phyloP scores from a whole-genome alignment of 1,284 basidiomycete genomes.

The Anthracocystis panici-leucophaei region DNA sequence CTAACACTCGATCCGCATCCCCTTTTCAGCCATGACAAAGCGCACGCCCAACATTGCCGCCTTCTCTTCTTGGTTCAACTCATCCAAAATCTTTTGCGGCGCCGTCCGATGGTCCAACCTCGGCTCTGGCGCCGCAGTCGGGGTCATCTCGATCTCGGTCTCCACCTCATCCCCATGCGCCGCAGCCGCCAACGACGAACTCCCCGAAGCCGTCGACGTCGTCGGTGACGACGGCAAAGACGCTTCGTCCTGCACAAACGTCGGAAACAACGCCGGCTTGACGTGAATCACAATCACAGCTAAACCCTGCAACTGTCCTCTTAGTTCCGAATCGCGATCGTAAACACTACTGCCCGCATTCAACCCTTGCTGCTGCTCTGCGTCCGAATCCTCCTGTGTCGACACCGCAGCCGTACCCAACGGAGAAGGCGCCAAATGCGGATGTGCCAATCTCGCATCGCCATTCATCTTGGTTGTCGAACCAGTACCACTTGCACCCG shows the following conservation, averaged over 20 bases:
- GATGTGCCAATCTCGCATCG: conserved; percentile 14
- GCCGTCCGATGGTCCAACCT: conserved; percentile 50
- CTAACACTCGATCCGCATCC: conserved; percentile 59
- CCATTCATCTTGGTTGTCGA: conserved; percentile 14
- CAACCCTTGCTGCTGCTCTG: conserved; percentile 9
- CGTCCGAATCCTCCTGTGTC: conserved; percentile 18
- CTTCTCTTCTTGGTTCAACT: conserved; percentile 47
- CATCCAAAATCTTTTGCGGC: conserved; percentile 56
- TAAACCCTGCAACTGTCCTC: conserved; percentile 46
- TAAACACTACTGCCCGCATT: conserved; percentile 33
- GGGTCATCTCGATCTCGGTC: background rate
- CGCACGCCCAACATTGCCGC: conserved; percentile 48
- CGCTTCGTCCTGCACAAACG: conserved; percentile 25
- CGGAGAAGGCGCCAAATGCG: conserved; percentile 39
- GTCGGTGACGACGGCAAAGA: conserved; percentile 5
- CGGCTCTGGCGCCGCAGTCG: conserved; percentile 1
- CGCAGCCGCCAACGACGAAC: conserved; percentile 11
- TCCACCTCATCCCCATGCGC: conserved; percentile 11
- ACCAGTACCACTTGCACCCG: background rate
- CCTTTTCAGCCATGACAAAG: conserved; percentile 63
- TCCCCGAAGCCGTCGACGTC: conserved; percentile 9
- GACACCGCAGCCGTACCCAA: conserved; percentile 40
- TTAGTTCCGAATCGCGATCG: conserved; percentile 49
- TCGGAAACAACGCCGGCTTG: conserved; percentile 62
- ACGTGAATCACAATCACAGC: conserved; percentile 62